These are phyloP conservation scores for Syncephalastrum contaminatum DNA, from an alignment of 371 early-diverging fungal genomes.

Conservation along the genomic window DNA sequence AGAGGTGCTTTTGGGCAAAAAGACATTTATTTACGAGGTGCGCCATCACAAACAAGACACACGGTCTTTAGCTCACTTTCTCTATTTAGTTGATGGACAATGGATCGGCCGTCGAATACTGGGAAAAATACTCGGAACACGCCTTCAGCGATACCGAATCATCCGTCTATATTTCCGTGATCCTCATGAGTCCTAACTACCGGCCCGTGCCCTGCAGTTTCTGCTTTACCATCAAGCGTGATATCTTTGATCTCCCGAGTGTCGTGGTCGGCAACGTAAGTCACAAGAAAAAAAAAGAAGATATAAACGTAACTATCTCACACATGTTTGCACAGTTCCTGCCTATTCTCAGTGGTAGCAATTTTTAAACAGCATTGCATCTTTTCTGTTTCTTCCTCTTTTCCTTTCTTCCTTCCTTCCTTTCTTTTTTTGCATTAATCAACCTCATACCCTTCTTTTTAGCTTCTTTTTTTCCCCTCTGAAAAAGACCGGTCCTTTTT, in stretches of 20 bases:
- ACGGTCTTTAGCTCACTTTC: not conserved
- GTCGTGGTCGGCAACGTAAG: conserved; percentile 68
- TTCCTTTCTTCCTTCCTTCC: no score
- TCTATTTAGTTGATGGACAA: conserved; percentile 73
- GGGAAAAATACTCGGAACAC: conserved; percentile 81
- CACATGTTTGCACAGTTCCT: conserved; percentile 3
- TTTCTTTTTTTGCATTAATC: no score
- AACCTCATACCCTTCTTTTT: no score
- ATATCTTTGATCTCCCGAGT: conserved; percentile 86
- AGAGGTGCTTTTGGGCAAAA: conserved; percentile 68
- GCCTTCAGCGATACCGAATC: conserved; percentile 81
- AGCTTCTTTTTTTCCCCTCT: no score
- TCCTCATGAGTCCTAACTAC: conserved; percentile 58
- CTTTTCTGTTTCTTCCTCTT: no score
- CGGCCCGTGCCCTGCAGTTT: conserved; percentile 75
- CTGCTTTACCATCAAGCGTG: conserved; percentile 84
- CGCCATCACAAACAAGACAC: not conserved
- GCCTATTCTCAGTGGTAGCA: conserved; percentile 6
- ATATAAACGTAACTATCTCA: not conserved
- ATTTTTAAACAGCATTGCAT: no score
- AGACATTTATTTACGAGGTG: conserved; percentile 77
- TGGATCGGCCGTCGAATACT: conserved; percentile 79
- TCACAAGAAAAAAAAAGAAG: not conserved
- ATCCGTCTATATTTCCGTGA: conserved; percentile 67
- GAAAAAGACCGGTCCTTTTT: no score